Evolutionary conservation across 345 rosid genomes (phyloP).

Genomic region (Erodium maritimum): DNA sequence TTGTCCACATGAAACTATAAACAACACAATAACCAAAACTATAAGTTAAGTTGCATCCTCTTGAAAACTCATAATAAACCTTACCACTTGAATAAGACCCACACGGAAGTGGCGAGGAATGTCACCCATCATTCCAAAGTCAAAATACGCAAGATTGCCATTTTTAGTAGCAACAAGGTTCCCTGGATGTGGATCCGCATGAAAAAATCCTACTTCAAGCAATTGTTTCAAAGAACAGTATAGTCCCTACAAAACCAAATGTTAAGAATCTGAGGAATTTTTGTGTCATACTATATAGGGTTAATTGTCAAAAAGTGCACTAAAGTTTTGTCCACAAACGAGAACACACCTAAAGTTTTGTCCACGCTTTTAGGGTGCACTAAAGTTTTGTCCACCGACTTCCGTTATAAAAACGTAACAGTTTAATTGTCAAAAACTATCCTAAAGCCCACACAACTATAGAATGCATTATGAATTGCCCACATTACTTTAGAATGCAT

Average conservation of each 20-base stretch:
- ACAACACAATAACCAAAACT: too few relatives aligned
- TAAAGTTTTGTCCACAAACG: too few relatives aligned
- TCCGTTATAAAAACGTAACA: too few relatives aligned
- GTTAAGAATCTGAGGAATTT: background rate
- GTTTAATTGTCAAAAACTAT: too few relatives aligned
- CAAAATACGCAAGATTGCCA: slow-evolving; percentile 84
- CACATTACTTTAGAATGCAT: too few relatives aligned
- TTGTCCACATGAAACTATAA: too few relatives aligned
- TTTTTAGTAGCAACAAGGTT: slow-evolving; percentile 68
- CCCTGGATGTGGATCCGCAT: slow-evolving; percentile 99
- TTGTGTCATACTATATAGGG: background rate
- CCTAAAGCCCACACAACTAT: too few relatives aligned
- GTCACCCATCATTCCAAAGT: slow-evolving; percentile 98
- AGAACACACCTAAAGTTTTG: too few relatives aligned
- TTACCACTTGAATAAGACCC: slow-evolving; percentile 92
- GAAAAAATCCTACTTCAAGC: slow-evolving; percentile 95
- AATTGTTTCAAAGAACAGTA: slow-evolving; percentile 87
- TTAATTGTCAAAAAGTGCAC: background rate
- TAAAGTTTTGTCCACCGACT: too few relatives aligned
- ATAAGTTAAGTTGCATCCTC: too few relatives aligned
- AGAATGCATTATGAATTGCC: too few relatives aligned
- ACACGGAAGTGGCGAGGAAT: slow-evolving; percentile 90
- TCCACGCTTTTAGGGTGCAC: too few relatives aligned
- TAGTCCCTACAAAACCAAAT: slow-evolving; percentile 46
- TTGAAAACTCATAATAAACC: slow-evolving; percentile 1